These are phyloP conservation scores for Cymbopogon citratus DNA, from an alignment of 176 grass and related monocot species.

Conservation along the genomic window DNA sequence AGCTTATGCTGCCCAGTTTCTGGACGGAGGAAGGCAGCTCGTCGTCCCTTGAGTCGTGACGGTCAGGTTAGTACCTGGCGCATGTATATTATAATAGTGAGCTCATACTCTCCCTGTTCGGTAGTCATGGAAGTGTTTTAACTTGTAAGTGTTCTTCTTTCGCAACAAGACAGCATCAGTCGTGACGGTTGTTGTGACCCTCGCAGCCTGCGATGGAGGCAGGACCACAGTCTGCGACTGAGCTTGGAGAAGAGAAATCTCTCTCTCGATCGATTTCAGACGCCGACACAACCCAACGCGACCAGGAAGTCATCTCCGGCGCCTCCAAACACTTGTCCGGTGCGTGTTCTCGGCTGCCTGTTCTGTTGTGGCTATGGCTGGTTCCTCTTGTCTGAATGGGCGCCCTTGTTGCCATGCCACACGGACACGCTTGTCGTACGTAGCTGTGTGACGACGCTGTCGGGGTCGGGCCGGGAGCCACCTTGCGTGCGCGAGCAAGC, in stretches of 20 bases:
- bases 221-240: background rate
- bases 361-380: background rate
- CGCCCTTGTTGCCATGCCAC: background rate
- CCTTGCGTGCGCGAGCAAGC: background rate
- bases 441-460: too few species aligned
- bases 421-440: background rate
- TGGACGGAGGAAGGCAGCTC: background rate
- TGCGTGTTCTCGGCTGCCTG: background rate
- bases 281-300: too few species aligned
- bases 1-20: background rate
- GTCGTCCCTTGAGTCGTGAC: too few species aligned
- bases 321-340: background rate
- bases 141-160: too few species aligned
- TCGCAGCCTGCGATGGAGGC: background rate
- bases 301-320: background rate
- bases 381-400: background rate
- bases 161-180: too few species aligned
- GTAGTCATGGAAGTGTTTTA: too few species aligned
- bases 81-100: too few species aligned
- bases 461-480: background rate
- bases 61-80: too few species aligned
- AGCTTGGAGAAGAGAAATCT: background rate
- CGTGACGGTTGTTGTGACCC: background rate
- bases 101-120: too few species aligned
- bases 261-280: background rate